A percentile compares a stretch with the other conserved stretches of the same genome.
Evolutionary conservation across 345 rosid species (phyloP).

Genomic region (Theobroma cacao): DNA sequence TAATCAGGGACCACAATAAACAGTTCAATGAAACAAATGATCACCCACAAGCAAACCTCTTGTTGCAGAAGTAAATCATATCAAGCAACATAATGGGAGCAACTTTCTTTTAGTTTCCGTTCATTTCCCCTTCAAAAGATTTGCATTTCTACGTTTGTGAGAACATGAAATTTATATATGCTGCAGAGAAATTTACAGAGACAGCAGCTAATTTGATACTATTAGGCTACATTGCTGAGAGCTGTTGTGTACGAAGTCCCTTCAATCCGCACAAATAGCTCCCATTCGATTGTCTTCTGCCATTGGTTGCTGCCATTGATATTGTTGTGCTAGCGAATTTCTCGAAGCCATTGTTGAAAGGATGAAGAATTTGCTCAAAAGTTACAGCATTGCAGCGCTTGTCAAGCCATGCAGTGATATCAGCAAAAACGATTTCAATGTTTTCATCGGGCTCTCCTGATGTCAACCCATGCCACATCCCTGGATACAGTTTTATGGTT

Average conservation of each 20-base stretch:
- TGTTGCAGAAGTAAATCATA: no score
- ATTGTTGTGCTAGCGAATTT: slow-evolving; percentile 6
- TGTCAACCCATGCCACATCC: slow-evolving; percentile 95
- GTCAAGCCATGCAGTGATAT: slow-evolving; percentile 74
- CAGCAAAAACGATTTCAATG: slow-evolving; percentile 65
- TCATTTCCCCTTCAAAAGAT: neutral
- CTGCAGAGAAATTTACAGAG: neutral
- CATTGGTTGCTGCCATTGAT: neutral
- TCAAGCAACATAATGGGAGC: no score
- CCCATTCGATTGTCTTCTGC: slow-evolving; percentile 11
- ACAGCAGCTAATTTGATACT: no score
- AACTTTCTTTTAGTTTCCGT: neutral
- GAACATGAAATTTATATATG: neutral
- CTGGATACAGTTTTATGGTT: slow-evolving; percentile 76
- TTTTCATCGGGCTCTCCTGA: slow-evolving; percentile 84
- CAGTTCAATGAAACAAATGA: neutral
- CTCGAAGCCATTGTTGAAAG: slow-evolving; percentile 9
- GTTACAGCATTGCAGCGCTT: slow-evolving; percentile 25
- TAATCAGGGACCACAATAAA: neutral
- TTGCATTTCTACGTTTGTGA: neutral
- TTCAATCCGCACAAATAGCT: slow-evolving; percentile 60
- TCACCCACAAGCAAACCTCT: neutral
- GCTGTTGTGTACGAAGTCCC: slow-evolving; percentile 52
- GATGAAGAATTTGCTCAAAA: slow-evolving; percentile 26
- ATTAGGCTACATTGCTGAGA: slow-evolving; percentile 52